phyloP scores from a whole-genome alignment of 129 eudicot species.

The Tagetes erecta region DNA sequence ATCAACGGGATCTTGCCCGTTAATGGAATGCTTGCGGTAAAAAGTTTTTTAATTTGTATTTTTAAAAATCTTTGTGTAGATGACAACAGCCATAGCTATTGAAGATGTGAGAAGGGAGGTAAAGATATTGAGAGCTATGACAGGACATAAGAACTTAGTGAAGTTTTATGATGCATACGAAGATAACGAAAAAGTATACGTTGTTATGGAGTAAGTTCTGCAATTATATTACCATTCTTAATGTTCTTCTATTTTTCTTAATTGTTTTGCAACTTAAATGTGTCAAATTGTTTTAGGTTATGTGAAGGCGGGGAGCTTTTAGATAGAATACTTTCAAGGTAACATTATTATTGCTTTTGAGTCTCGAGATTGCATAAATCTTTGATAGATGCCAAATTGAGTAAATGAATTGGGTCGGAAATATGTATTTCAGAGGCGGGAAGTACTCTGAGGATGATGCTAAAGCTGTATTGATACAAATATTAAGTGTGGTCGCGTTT shows the following conservation, averaged over 20 bases:
- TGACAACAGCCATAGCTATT: conserved; percentile 94
- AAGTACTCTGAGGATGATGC: conserved; percentile 95
- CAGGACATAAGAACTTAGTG: conserved; percentile 80
- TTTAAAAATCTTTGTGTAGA: conserved; percentile 40
- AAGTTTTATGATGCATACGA: conserved; percentile 87
- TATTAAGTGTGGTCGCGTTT: conserved; percentile 80
- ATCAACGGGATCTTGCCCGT: background rate
- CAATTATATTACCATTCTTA: background rate
- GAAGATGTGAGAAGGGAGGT: conserved; percentile 97
- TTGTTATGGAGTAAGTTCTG: conserved; percentile 89
- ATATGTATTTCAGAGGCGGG: conserved; percentile 68
- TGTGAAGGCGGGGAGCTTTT: conserved; percentile 97
- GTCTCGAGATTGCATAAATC: background rate
- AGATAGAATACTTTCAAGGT: conserved; percentile 91
- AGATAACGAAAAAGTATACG: conserved; percentile 76
- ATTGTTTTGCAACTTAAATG: conserved; percentile 3
- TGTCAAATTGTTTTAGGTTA: conserved; percentile 44
- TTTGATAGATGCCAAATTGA: background rate
- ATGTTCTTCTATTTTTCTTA: background rate
- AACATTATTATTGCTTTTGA: conserved; percentile 16
- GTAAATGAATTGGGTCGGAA: conserved; percentile 1
- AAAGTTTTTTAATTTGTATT: conserved; percentile 3
- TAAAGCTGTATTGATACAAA: conserved; percentile 71
- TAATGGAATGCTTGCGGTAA: background rate
- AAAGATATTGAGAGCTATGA: conserved; percentile 72